A percentile compares a stretch with the other conserved stretches of the same genome.
Conservation (phyloP, 345 rosid genomes). For the Ricinus communis region DNA sequence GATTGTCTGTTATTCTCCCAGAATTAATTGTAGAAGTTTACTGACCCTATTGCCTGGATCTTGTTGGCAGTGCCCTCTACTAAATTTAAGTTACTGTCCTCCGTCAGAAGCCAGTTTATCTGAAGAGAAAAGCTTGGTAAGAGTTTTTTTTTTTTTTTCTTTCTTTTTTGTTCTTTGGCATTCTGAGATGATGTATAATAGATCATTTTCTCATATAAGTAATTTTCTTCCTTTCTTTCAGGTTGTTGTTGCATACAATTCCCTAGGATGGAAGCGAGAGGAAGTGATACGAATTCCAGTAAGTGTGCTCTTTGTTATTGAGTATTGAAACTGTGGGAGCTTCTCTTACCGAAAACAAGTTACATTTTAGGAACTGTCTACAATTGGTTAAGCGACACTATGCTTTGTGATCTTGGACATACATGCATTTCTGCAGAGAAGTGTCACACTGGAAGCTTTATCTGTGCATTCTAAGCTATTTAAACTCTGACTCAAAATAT, state of each 20-base stretch:
- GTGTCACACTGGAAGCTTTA: neutral
- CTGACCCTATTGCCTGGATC: constrained; percentile 27
- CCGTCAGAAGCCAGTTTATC: constrained; percentile 68
- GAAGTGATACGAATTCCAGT: constrained; percentile 82
- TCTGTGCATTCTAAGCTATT: neutral
- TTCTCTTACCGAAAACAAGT: neutral
- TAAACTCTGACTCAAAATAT: neutral
- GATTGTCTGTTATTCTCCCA: neutral
- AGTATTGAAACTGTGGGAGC: constrained; percentile 10
- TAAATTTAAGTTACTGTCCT: constrained; percentile 92
- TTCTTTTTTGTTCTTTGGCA: constrained; percentile 9
- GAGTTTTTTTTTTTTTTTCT: constrained; percentile 11
- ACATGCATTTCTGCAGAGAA: constrained; percentile 1
- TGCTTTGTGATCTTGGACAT: neutral
- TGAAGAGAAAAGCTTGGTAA: constrained; percentile 72
- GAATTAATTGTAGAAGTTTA: constrained; percentile 7
- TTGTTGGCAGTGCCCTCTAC: constrained; percentile 79
- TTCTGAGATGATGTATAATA: constrained; percentile 17
- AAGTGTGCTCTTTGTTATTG: constrained; percentile 31
- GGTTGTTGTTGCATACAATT: constrained; percentile 79
- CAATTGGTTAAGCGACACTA: neutral
- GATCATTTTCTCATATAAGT: constrained; percentile 12
- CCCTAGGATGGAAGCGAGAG: constrained; percentile 86
- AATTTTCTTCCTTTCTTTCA: constrained; percentile 27
- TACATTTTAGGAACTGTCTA: neutral